Conservation (phyloP, 1,284 basidiomycete genomes). For the Trichosporon faecale region DNA sequence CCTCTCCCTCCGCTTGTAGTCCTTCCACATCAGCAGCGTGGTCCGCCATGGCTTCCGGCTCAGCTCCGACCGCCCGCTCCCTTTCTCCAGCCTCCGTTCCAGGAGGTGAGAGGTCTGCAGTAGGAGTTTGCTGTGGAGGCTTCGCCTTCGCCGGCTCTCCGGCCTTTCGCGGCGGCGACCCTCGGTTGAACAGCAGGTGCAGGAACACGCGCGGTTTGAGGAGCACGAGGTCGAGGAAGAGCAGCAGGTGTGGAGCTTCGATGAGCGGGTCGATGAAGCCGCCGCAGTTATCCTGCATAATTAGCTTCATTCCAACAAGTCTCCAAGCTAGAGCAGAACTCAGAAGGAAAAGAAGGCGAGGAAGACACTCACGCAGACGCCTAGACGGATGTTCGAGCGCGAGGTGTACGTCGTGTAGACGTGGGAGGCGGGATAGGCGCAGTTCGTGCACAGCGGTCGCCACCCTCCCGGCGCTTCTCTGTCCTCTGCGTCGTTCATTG, state of each 20-base stretch:
- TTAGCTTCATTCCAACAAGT: slow-evolving; percentile 12
- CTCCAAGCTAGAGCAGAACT: no score
- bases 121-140: background rate
- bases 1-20: background rate
- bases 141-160: slow-evolving; percentile 2
- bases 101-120: no score
- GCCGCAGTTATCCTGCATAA: slow-evolving; percentile 60
- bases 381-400: slow-evolving; percentile 74
- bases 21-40: no score
- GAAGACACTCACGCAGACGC: slow-evolving; percentile 62
- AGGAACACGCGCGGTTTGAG: slow-evolving; percentile 82
- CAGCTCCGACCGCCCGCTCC: background rate
- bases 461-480: background rate
- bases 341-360: background rate
- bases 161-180: slow-evolving; percentile 57
- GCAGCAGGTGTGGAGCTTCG: slow-evolving; percentile 73
- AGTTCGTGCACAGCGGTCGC: slow-evolving; percentile 71
- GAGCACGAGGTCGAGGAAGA: slow-evolving; percentile 79
- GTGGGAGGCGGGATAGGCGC: slow-evolving; percentile 64
- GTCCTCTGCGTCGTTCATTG: background rate
- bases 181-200: slow-evolving; percentile 85
- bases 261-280: slow-evolving; percentile 83
- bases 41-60: background rate
- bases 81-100: background rate
- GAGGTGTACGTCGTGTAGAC: slow-evolving; percentile 83